These are phyloP conservation scores for Cryptococcus hybrid DNA, from an alignment of 1,284 basidiomycete genomes.

Conservation along the genomic window DNA sequence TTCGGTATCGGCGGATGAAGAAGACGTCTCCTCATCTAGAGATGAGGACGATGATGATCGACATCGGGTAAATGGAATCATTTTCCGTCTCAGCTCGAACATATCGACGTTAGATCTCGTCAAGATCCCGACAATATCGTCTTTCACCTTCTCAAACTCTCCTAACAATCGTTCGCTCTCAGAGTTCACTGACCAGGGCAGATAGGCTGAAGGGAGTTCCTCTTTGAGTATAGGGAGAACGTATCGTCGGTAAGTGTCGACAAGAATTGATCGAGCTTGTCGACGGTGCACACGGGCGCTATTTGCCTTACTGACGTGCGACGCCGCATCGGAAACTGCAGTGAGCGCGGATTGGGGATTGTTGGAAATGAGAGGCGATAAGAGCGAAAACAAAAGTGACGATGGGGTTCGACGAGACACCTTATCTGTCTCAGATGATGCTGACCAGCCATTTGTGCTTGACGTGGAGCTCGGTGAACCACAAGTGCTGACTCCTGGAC, in stretches of 20 bases:
- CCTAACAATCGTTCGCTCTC: conserved; percentile 31
- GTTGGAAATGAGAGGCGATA: conserved; percentile 42
- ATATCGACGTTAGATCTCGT: conserved; percentile 17
- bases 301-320: conserved; percentile 6
- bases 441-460: not conserved
- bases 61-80: conserved; percentile 3
- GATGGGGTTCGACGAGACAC: conserved; percentile 33
- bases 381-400: conserved; percentile 40
- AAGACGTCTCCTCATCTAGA: not conserved
- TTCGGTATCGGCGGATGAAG: not conserved
- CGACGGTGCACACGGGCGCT: conserved; percentile 60
- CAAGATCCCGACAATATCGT: conserved; percentile 32
- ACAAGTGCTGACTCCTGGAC: conserved; percentile 12
- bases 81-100: not conserved
- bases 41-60: conserved; percentile 22
- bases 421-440: conserved; percentile 12
- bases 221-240: conserved; percentile 57
- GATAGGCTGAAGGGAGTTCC: conserved; percentile 40
- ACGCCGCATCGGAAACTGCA: not conserved
- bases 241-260: conserved; percentile 69
- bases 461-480: not conserved
- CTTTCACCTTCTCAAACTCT: conserved; percentile 32
- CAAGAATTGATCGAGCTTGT: conserved; percentile 67
- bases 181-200: conserved; percentile 41
- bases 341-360: conserved; percentile 3